phyloP scores from a whole-genome alignment of 768 basidiomycete genomes.

The Megacollybia marginata region DNA sequence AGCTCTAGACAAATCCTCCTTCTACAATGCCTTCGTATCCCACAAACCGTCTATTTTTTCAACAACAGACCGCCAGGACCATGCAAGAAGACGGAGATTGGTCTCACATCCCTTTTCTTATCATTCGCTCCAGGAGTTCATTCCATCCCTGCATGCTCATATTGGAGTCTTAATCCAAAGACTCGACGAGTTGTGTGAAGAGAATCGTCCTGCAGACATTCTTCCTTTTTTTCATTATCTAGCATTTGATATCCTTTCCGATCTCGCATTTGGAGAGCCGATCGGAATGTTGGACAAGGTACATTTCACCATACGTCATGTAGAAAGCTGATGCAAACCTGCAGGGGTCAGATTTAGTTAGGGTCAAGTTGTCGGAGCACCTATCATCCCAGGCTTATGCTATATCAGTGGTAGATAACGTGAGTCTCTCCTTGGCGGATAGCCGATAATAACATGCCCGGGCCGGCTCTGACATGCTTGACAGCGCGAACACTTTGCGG shows the following conservation, averaged over 20 bases:
- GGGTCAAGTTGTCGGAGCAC: too few relatives aligned
- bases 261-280: constrained; percentile 13
- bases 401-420: too few relatives aligned
- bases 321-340: too few relatives aligned
- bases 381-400: too few relatives aligned
- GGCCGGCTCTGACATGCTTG: too few relatives aligned
- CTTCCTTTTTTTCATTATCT: too few relatives aligned
- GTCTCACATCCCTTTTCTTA: constrained; percentile 12
- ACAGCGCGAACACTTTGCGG: constrained; percentile 10
- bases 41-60: constrained; percentile 9
- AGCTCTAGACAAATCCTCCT: constrained; percentile 11
- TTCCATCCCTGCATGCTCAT: constrained; percentile 4
- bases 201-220: too few relatives aligned
- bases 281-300: constrained; percentile 11
- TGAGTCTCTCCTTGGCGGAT: too few relatives aligned
- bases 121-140: constrained; percentile 1
- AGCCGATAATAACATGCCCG: too few relatives aligned
- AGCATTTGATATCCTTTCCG: background rate
- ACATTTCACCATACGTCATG: background rate
- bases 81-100: constrained; percentile 10
- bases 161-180: background rate
- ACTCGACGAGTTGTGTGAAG: background rate
- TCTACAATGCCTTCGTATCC: constrained; percentile 10
- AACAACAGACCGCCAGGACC: constrained; percentile 10
- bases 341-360: too few relatives aligned